Percentiles rank a stretch among this genome's conserved stretches.
Conservation (phyloP, 2,329 filamentous ascomycete genomes). For the Fusarium sp. region DNA sequence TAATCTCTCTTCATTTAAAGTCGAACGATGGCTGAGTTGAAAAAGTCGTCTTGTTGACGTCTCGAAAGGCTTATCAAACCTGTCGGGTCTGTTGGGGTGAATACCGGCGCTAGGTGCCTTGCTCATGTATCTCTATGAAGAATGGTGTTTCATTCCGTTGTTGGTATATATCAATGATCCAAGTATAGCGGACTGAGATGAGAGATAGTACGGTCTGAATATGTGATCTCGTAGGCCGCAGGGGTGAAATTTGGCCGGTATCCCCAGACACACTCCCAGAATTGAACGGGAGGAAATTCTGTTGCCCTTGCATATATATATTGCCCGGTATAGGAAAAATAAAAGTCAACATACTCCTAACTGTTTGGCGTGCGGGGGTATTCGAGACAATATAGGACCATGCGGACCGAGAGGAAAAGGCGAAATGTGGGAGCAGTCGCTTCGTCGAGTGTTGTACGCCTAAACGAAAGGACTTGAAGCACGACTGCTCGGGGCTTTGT, state of each 20-base stretch:
- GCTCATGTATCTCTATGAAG: neutral
- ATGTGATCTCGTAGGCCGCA: neutral
- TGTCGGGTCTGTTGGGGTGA: neutral
- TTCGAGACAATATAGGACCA: neutral
- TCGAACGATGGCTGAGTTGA: neutral
- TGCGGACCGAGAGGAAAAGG: neutral
- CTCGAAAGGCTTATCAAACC: neutral
- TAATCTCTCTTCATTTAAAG: neutral
- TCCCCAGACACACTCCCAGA: neutral
- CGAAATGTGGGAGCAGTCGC: neutral
- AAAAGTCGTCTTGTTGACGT: neutral
- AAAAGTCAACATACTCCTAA: fast-evolving
- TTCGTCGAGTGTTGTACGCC: neutral
- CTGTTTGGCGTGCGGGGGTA: neutral
- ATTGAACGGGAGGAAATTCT: neutral
- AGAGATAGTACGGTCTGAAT: neutral
- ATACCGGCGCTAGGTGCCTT: neutral
- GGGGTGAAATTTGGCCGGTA: neutral
- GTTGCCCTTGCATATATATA: neutral
- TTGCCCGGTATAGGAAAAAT: neutral
- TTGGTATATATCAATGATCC: neutral
- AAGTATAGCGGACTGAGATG: neutral
- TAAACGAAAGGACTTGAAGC: neutral
- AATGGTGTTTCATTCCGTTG: neutral
- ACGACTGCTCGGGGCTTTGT: neutral